These are phyloP conservation scores for Escovopsis sp. DNA, from an alignment of 2,329 filamentous ascomycete genomes.

Conservation along the genomic window DNA sequence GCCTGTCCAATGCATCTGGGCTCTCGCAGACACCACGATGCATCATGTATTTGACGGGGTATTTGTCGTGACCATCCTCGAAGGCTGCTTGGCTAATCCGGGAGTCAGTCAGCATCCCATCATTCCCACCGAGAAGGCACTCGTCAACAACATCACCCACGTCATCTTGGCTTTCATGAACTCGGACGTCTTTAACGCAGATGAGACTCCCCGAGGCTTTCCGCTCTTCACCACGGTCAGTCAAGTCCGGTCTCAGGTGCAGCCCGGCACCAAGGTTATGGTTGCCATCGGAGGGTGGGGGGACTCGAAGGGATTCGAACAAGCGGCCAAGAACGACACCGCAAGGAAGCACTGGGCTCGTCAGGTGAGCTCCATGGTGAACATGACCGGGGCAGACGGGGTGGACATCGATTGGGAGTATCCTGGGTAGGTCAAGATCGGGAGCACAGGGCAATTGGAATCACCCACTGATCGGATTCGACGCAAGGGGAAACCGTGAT, in stretches of 20 bases:
- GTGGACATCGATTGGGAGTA: slow-evolving; percentile 53
- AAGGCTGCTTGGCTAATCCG: not conserved
- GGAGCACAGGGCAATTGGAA: not conserved
- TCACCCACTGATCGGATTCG: not conserved
- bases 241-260: slow-evolving; percentile 33
- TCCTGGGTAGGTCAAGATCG: slow-evolving; percentile 24
- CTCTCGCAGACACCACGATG: slow-evolving; percentile 13
- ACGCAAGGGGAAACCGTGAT: slow-evolving; percentile 45
- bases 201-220: slow-evolving; percentile 22
- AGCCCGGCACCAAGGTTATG: slow-evolving; percentile 43
- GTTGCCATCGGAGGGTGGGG: slow-evolving; percentile 67
- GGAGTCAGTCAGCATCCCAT: slow-evolving; percentile 31
- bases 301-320: slow-evolving; percentile 47
- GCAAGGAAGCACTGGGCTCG: slow-evolving; percentile 44
- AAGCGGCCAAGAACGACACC: slow-evolving; percentile 34
- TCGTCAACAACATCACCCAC: slow-evolving; percentile 35
- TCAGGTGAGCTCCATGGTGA: slow-evolving; percentile 50
- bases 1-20: not conserved
- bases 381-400: slow-evolving; percentile 49
- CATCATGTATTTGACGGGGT: slow-evolving; percentile 39
- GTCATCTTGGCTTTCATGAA: slow-evolving; percentile 44
- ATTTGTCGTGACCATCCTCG: slow-evolving; percentile 5
- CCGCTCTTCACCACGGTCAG: slow-evolving; percentile 39
- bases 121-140: slow-evolving; percentile 20
- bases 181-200: slow-evolving; percentile 35